A percentile compares a stretch with the other conserved stretches of the same genome.
Evolutionary conservation across 257 asterid species (phyloP).

Genomic region (Mentha longifolia): DNA sequence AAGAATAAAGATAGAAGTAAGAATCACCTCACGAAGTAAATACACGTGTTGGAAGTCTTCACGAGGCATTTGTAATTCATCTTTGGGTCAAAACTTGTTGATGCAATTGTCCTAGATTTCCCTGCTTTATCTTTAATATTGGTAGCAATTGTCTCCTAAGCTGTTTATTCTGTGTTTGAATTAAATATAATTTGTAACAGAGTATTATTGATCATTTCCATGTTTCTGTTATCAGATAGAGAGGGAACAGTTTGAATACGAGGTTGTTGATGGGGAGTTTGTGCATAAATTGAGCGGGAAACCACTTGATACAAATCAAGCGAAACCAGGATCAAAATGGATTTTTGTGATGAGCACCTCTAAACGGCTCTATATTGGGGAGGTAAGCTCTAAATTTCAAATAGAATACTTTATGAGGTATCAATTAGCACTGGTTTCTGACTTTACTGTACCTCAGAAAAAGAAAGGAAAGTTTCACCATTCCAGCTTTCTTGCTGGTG

Average conservation of each 20-base stretch:
- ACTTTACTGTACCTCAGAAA: constrained; percentile 56
- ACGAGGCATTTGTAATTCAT: not conserved
- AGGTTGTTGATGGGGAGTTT: constrained; percentile 64
- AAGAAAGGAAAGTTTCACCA: constrained; percentile 91
- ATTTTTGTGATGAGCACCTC: constrained; percentile 97
- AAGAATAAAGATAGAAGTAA: not conserved
- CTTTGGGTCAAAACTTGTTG: constrained; percentile 16
- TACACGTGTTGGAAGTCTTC: constrained; percentile 14
- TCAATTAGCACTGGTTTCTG: constrained; percentile 21
- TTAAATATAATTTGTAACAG: constrained; percentile 12
- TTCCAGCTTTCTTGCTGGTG: constrained; percentile 98
- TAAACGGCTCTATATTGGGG: constrained; percentile 74
- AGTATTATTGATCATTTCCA: not conserved
- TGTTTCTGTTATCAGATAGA: constrained; percentile 63
- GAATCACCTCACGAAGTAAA: not conserved
- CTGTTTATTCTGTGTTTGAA: constrained; percentile 14
- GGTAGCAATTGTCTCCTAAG: constrained; percentile 15
- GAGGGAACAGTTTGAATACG: constrained; percentile 73
- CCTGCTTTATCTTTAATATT: not conserved
- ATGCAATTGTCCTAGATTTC: not conserved
- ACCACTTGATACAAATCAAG: constrained; percentile 63
- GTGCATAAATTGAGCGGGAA: constrained; percentile 55
- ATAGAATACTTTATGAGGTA: constrained; percentile 20
- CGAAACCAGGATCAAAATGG: constrained; percentile 66
- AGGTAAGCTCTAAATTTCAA: constrained; percentile 49